These are phyloP conservation scores for Calocybe indica DNA, from an alignment of 768 basidiomycete genomes.

Conservation along the genomic window DNA sequence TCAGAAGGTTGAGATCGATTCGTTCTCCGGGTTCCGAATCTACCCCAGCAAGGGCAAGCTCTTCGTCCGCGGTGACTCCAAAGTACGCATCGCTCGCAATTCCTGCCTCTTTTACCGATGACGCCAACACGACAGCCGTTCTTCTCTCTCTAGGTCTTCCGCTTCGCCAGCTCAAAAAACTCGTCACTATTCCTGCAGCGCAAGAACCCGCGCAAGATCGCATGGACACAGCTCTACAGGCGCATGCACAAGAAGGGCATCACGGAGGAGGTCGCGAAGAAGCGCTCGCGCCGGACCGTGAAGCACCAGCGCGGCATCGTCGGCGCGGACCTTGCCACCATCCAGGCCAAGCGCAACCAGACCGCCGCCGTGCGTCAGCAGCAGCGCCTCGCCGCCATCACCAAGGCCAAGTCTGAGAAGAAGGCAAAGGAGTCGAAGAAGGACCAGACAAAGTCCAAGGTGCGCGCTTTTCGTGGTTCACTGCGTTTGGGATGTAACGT, in stretches of 20 bases:
- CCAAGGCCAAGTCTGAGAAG: conserved; percentile 95
- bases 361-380: conserved; percentile 78
- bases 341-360: conserved; percentile 91
- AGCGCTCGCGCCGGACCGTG: conserved; percentile 92
- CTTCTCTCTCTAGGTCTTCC: conserved; percentile 69
- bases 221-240: conserved; percentile 92
- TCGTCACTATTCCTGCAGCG: conserved; percentile 97
- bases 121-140: background rate
- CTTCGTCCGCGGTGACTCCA: conserved; percentile 94
- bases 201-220: conserved; percentile 99
- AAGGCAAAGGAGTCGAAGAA: conserved; percentile 94
- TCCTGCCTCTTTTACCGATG: background rate
- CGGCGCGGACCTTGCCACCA: conserved; percentile 89
- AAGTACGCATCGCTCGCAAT: conserved; percentile 45
- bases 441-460: conserved; percentile 87
- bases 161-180: conserved; percentile 89
- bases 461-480: conserved; percentile 21
- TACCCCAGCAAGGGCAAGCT: conserved; percentile 97
- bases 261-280: conserved; percentile 99
- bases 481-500: conserved; percentile 1
- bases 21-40: conserved; percentile 95
- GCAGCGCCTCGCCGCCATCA: conserved; percentile 78
- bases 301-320: conserved; percentile 98
- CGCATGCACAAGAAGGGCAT: conserved; percentile 99
- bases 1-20: conserved; percentile 97